These are phyloP conservation scores for Aethionema arabicum DNA, from an alignment of 345 rosid genomes.

Conservation along the genomic window DNA sequence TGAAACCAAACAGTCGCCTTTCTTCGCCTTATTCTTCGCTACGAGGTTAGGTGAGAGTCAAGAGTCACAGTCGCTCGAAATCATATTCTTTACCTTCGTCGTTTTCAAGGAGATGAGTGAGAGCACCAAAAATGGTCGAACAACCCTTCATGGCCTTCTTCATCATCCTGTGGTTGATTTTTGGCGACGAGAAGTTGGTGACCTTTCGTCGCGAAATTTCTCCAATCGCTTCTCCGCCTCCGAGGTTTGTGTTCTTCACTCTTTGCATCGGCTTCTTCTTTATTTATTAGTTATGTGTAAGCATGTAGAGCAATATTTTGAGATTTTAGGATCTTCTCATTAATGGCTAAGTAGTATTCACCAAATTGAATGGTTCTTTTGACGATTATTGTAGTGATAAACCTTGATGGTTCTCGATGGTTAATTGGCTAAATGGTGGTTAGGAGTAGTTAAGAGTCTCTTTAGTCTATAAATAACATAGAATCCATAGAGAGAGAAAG, in stretches of 20 bases:
- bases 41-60: no score
- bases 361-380: neutral
- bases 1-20: no score
- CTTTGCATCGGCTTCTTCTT: no score
- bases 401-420: no score
- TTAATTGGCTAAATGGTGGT: no score
- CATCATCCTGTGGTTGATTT: constrained; percentile 62
- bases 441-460: no score
- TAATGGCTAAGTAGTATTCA: constrained; percentile 1
- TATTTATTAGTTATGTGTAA: neutral
- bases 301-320: neutral
- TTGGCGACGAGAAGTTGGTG: constrained; percentile 75
- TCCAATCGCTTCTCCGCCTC: constrained; percentile 71
- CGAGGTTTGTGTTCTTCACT: constrained; percentile 63
- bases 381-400: no score
- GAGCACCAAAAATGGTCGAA: constrained; percentile 32
- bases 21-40: no score
- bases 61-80: no score
- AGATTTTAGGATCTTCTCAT: constrained; percentile 1
- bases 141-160: constrained; percentile 33
- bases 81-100: no score
- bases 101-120: constrained; percentile 36
- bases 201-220: constrained; percentile 62
- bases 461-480: no score
- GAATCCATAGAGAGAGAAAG: no score